Percentiles rank a stretch among this genome's conserved stretches.
Conservation (phyloP, 2,329 filamentous ascomycete genomes). For the Xylaria arbuscula region DNA sequence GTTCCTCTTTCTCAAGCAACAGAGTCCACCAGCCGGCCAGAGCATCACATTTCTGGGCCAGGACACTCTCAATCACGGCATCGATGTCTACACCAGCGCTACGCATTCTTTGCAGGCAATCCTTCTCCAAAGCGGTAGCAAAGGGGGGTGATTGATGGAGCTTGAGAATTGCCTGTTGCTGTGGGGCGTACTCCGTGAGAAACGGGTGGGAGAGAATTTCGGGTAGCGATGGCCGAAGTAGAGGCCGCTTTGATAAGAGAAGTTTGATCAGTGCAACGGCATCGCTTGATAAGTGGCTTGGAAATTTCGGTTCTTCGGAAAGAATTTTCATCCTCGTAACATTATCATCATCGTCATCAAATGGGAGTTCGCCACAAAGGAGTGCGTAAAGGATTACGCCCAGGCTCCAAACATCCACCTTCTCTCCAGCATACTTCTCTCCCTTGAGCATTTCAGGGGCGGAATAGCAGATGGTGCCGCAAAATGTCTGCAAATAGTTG, state of each 20-base stretch:
- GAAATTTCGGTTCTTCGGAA: constrained; percentile 85
- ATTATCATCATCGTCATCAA: constrained; percentile 94
- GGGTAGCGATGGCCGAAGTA: constrained; percentile 81
- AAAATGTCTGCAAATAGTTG: constrained; percentile 96
- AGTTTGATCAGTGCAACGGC: constrained; percentile 80
- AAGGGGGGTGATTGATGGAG: constrained; percentile 84
- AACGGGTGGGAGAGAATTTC: constrained; percentile 92
- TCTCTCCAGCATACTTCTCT: constrained; percentile 97
- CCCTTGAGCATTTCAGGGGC: constrained; percentile 98
- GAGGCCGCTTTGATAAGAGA: constrained; percentile 89
- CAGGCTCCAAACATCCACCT: constrained; percentile 95
- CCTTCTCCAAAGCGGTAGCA: constrained; percentile 86
- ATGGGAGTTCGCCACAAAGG: constrained; percentile 87
- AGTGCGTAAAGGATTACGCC: constrained; percentile 87
- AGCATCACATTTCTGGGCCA: constrained; percentile 88
- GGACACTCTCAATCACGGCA: constrained; percentile 90
- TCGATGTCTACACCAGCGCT: constrained; percentile 95
- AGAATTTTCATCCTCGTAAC: constrained; percentile 87
- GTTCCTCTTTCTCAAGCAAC: constrained; percentile 91
- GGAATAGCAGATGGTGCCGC: constrained; percentile 96
- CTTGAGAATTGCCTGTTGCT: constrained; percentile 90
- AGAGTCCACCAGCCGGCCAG: constrained; percentile 97
- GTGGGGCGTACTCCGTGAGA: constrained; percentile 84
- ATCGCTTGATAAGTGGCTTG: constrained; percentile 80
- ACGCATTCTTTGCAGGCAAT: constrained; percentile 91